Evolutionary conservation across 1,139 yeast genomes (phyloP).

Genomic region (Geotrichum reessii): DNA sequence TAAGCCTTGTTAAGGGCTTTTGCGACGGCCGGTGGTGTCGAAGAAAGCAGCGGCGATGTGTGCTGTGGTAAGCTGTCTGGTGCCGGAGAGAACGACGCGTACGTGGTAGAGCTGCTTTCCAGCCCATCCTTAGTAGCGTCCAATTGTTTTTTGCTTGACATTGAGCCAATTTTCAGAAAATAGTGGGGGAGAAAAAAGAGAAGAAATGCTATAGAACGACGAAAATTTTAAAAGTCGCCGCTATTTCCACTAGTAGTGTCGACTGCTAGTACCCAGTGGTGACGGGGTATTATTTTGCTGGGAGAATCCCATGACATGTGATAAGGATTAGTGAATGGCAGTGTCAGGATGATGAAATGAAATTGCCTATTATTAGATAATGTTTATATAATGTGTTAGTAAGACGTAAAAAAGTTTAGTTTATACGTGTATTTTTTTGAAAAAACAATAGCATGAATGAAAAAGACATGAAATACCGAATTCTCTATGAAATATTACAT

Average conservation of each 20-base stretch:
- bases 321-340: neutral
- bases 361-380: neutral
- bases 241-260: too few species aligned
- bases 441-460: too few species aligned
- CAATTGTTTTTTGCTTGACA: neutral
- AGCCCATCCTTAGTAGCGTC: neutral
- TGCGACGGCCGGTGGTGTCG: slow-evolving; percentile 85
- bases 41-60: slow-evolving; percentile 38
- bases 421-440: too few species aligned
- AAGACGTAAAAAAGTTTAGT: too few species aligned
- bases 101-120: slow-evolving; percentile 18
- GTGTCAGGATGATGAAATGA: neutral
- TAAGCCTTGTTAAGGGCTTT: slow-evolving; percentile 75
- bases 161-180: neutral
- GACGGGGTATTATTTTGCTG: too few species aligned
- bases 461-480: too few species aligned
- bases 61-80: slow-evolving; percentile 32
- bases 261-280: too few species aligned
- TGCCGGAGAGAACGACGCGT: slow-evolving; percentile 34
- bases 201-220: too few species aligned
- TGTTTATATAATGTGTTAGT: too few species aligned
- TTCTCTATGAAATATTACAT: too few species aligned
- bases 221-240: neutral
- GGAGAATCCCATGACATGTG: neutral
- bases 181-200: neutral